Conservation (phyloP, 2,329 filamentous ascomycete genomes). For the Apiospora sp. region DNA sequence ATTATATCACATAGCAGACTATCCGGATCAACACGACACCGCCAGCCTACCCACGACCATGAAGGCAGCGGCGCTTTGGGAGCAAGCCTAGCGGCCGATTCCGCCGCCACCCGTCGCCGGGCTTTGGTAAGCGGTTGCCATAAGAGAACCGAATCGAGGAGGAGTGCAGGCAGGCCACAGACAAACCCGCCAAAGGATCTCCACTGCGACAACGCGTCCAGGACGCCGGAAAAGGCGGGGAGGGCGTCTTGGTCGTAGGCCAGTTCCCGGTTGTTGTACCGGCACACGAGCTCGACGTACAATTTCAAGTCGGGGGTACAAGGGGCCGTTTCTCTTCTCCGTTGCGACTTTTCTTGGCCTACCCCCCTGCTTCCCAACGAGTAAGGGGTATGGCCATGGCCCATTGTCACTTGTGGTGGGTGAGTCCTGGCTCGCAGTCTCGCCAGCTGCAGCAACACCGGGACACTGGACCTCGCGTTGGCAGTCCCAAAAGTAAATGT, state of each 20-base stretch:
- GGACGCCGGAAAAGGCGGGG: neutral
- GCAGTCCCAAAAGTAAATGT: neutral
- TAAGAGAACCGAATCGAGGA: neutral
- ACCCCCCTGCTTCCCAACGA: neutral
- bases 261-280: neutral
- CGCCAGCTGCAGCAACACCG: too few relatives aligned
- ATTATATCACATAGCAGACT: neutral
- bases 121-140: neutral
- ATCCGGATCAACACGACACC: neutral
- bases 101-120: too few relatives aligned
- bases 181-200: neutral
- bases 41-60: neutral
- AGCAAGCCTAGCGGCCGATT: neutral
- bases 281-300: neutral
- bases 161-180: neutral
- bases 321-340: neutral
- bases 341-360: neutral
- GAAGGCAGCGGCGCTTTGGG: neutral
- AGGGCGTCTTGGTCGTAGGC: neutral
- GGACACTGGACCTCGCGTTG: neutral
- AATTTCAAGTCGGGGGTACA: neutral
- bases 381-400: too few relatives aligned
- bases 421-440: neutral
- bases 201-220: neutral
- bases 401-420: neutral